Evolutionary conservation across 306 rosid genomes (phyloP).

Genomic region (Vicia villosa): DNA sequence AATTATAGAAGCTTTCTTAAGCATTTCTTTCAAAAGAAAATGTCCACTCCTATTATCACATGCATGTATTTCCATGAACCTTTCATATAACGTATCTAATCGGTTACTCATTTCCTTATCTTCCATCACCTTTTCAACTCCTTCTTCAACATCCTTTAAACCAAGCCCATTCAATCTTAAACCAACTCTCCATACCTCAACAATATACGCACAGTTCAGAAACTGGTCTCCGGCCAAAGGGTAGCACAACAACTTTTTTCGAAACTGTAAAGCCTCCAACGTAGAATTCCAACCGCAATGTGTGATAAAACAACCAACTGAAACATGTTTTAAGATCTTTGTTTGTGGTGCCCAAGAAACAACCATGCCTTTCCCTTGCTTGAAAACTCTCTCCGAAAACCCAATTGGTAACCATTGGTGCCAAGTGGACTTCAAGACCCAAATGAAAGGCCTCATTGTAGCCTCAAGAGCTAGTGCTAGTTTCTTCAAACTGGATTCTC

Average conservation of each 20-base stretch:
- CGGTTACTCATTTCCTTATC: conserved; percentile 56
- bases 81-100: conserved; percentile 44
- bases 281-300: conserved; percentile 99
- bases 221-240: conserved; percentile 92
- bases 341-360: conserved; percentile 92
- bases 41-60: conserved; percentile 13
- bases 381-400: conserved; percentile 45
- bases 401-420: conserved; percentile 61
- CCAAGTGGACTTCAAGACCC: conserved; percentile 73
- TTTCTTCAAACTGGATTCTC: conserved; percentile 56
- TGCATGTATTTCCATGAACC: conserved; percentile 48
- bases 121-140: conserved; percentile 54
- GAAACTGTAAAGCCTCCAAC: conserved; percentile 72
- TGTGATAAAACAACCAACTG: conserved; percentile 72
- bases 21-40: conserved; percentile 43
- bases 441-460: conserved; percentile 62
- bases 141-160: conserved; percentile 61
- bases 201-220: conserved; percentile 66
- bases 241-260: conserved; percentile 64
- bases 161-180: conserved; percentile 58
- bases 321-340: conserved; percentile 55
- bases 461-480: conserved; percentile 68
- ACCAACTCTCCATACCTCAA: conserved; percentile 73
- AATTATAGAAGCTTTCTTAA: conserved; percentile 29
- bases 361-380: conserved; percentile 59